Conservation (phyloP, 495 filamentous ascomycete species). For the Sordaria brevicollis region DNA sequence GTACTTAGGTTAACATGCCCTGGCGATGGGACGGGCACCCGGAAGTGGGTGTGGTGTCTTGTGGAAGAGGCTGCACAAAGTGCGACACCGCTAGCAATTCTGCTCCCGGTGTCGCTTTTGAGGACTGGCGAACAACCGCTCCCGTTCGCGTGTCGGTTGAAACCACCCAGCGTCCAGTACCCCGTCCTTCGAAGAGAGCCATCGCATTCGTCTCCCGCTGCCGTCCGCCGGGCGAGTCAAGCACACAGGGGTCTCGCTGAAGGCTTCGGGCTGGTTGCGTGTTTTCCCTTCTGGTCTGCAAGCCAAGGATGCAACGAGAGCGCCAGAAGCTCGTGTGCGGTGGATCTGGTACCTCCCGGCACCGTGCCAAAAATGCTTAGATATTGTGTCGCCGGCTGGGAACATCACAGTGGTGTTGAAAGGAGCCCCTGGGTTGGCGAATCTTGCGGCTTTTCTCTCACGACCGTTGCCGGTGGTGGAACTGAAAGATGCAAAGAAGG, state of each 20-base stretch:
- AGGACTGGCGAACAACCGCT: neutral
- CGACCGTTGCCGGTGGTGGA: neutral
- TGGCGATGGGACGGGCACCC: neutral
- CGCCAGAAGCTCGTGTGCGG: neutral
- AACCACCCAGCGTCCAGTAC: neutral
- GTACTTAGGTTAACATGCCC: neutral
- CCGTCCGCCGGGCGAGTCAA: neutral
- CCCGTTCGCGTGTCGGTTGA: neutral
- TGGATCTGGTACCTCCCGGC: neutral
- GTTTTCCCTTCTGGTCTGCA: neutral
- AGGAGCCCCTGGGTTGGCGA: neutral
- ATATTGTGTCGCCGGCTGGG: neutral
- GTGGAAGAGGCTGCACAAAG: neutral
- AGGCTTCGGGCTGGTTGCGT: neutral
- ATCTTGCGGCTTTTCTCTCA: neutral
- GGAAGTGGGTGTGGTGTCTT: neutral
- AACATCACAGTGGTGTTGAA: neutral
- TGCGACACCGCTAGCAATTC: neutral
- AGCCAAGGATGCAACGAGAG: neutral
- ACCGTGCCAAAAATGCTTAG: neutral
- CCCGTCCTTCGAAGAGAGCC: no score
- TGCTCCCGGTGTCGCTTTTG: neutral
- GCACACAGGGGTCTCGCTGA: neutral
- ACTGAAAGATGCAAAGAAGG: neutral
- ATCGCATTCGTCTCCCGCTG: neutral